Conservation (phyloP, 768 basidiomycete genomes). For the Auricularia cornea region DNA sequence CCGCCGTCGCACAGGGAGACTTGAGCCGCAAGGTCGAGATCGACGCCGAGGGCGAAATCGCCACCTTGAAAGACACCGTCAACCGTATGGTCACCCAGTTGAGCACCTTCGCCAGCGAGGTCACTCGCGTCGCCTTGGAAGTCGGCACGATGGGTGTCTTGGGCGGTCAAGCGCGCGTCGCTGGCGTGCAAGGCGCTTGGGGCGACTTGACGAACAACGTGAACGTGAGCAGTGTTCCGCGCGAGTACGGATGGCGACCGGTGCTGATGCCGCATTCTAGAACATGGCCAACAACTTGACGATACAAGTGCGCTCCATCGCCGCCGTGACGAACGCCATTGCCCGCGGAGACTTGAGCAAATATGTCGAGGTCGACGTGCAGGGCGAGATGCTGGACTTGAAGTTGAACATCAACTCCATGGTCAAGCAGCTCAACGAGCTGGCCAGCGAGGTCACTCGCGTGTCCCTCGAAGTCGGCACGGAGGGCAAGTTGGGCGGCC, state of each 20-base stretch:
- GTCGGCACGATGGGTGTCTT: slow-evolving; percentile 87
- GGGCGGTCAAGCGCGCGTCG: slow-evolving; percentile 84
- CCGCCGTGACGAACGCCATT: slow-evolving; percentile 55
- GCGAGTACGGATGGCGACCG: too few species aligned
- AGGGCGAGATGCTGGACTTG: slow-evolving; percentile 87
- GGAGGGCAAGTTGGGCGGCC: slow-evolving; percentile 89
- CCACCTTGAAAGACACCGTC: slow-evolving; percentile 32
- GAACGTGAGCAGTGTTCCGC: slow-evolving; percentile 48
- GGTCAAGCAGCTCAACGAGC: slow-evolving; percentile 31
- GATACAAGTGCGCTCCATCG: slow-evolving; percentile 81
- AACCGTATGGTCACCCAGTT: slow-evolving; percentile 52
- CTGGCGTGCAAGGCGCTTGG: slow-evolving; percentile 92
- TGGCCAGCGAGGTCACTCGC: slow-evolving; percentile 55
- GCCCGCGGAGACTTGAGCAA: slow-evolving; percentile 78
- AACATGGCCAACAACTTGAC: slow-evolving; percentile 85
- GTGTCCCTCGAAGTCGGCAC: slow-evolving; percentile 90
- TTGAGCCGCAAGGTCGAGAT: slow-evolving; percentile 34
- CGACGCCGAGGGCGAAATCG: slow-evolving; percentile 36
- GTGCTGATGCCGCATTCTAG: slow-evolving; percentile 24
- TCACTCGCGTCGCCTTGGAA: slow-evolving; percentile 76
- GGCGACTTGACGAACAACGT: slow-evolving; percentile 82
- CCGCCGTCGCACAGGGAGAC: slow-evolving; percentile 89
- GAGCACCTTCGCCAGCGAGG: slow-evolving; percentile 42
- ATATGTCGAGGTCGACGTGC: slow-evolving; percentile 84
- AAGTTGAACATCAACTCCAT: slow-evolving; percentile 76